Percentiles rank a stretch among this genome's conserved stretches.
These are phyloP conservation scores for Yamadazyma oceani DNA, from an alignment of 1,139 yeast genomes.

Conservation along the genomic window DNA sequence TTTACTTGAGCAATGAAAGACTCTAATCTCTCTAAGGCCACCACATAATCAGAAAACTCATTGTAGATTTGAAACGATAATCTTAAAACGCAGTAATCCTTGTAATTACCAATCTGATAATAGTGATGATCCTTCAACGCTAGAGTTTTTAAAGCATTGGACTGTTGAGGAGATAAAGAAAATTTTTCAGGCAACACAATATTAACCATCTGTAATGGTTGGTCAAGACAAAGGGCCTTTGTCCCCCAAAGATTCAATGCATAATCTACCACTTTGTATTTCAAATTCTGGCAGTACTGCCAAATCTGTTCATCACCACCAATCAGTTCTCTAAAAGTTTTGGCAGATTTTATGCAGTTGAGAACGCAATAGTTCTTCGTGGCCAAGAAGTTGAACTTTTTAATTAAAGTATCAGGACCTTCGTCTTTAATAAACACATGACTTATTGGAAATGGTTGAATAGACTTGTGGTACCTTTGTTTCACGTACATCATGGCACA, in stretches of 20 bases:
- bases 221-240: constrained; percentile 28
- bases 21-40: constrained; percentile 37
- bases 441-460: constrained; percentile 64
- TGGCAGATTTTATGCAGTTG: constrained; percentile 36
- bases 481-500: constrained; percentile 62
- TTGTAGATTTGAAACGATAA: constrained; percentile 63
- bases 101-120: constrained; percentile 46
- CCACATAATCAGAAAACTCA: constrained; percentile 52
- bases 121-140: constrained; percentile 17
- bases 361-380: constrained; percentile 32
- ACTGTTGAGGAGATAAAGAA: constrained; percentile 10
- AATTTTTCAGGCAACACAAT: constrained; percentile 40
- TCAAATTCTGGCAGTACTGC: constrained; percentile 44
- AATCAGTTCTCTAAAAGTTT: constrained; percentile 46
- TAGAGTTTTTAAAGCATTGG: constrained; percentile 1
- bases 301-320: constrained; percentile 61
- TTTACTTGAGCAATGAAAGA: neutral
- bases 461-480: constrained; percentile 44
- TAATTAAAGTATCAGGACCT: constrained; percentile 30
- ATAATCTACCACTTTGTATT: constrained; percentile 31
- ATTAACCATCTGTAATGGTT: constrained; percentile 24
- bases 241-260: constrained; percentile 42
- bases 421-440: constrained; percentile 28
- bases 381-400: constrained; percentile 41
- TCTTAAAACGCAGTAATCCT: constrained; percentile 46